Conservation (phyloP, 169 alveolate genomes). For the Hepatocystis sp. region DNA sequence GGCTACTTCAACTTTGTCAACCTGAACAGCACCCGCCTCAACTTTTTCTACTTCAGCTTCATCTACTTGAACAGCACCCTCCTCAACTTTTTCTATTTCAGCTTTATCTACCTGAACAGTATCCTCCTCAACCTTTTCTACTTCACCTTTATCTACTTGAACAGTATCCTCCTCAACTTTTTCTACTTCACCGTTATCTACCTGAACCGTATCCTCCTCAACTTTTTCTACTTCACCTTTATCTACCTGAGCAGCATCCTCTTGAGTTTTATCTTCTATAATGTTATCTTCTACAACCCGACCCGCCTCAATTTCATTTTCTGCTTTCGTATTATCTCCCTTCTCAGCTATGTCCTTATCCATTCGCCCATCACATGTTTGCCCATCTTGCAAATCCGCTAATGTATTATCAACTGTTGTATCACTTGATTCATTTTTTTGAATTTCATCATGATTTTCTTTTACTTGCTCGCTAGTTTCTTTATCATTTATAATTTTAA, state of each 20-base stretch:
- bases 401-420: too few relatives aligned
- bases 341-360: too few relatives aligned
- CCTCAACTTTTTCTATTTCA: background rate
- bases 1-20: background rate
- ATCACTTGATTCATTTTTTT: too few relatives aligned
- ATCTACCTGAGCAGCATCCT: background rate
- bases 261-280: background rate
- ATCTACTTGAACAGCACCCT: background rate
- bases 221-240: background rate
- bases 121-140: background rate
- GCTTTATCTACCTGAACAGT: background rate
- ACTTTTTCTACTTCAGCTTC: background rate
- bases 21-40: background rate
- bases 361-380: too few relatives aligned
- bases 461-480: too few relatives aligned
- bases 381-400: too few relatives aligned
- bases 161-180: background rate
- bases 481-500: too few relatives aligned
- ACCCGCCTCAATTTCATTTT: too few relatives aligned
- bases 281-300: background rate
- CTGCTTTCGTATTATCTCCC: too few relatives aligned
- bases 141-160: background rate
- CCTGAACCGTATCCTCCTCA: background rate
- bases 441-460: too few relatives aligned
- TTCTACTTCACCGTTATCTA: background rate